Base-by-base conservation (phyloP, 2,329 filamentous ascomycete genomes). In the Aspergillus sergii region DNA sequence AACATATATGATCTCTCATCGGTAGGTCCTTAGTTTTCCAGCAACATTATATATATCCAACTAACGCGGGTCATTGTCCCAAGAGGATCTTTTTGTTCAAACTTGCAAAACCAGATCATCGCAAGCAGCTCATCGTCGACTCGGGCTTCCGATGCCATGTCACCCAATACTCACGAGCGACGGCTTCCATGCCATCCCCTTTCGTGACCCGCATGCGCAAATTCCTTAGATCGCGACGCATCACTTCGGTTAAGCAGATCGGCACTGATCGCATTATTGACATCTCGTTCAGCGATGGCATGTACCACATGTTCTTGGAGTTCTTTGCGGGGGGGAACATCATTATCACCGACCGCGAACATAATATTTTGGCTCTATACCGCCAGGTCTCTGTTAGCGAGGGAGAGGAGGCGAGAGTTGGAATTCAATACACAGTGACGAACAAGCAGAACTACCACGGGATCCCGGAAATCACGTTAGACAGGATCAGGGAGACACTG, bases 321-420 rank as follows among this genome's bases (percentile, higher is more conserved):
- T 99, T 99, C 81, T 99, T 97, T 75, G 94, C 95, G 1, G 91
- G 92, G 58, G 95, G 95, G 53, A 99, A 99, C 75, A 90, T 99
- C 64, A 92, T 99, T 65, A 84, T 99, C 59, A 97, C 95, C 3
- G 93, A 98, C 74, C 86, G 85, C 57, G 89, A 96, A 28, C 82
- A 94, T 58, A 95, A 90, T 66, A 94, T 98, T 60, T 77, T 98
- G 41, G 88, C 91, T 0, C 80, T 99, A 23, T 82, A 95, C 69
- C 88, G 95, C 60, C 89, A 91, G 66, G 94, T 98, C 1, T 82
- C 88, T 5, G 91, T 93, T 70, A 91, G 90, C 2, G 90, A 91
- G 58, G 91, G 91, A 72, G 94, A 97, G 72, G 88, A 91, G 48
- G 88, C 96, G 59, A 85, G 91, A 48, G 83, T 92, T 4, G 94